Percentiles rank a stretch among this genome's conserved stretches.
phyloP scores from a whole-genome alignment of 768 basidiomycete species.

The Leccinum barrowsii region DNA sequence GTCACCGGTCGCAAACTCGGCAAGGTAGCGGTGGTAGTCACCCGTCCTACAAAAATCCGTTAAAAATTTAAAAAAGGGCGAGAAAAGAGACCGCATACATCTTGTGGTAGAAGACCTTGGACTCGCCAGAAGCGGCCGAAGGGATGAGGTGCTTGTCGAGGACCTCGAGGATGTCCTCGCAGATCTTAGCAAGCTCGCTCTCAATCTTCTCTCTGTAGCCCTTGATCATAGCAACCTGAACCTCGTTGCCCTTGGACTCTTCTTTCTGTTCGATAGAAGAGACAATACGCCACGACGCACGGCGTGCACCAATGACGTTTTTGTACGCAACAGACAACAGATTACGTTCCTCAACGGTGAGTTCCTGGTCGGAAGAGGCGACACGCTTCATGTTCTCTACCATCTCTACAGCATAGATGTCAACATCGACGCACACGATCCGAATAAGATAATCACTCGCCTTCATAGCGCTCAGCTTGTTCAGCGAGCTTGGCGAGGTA shows the following conservation, averaged over 20 bases:
- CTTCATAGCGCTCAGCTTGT: slow-evolving; percentile 99
- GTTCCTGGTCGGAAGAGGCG: slow-evolving; percentile 95
- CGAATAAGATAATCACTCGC: slow-evolving; percentile 37
- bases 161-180: slow-evolving; percentile 96
- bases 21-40: slow-evolving; percentile 98
- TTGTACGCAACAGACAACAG: slow-evolving; percentile 98
- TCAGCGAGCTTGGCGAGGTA: slow-evolving; percentile 99
- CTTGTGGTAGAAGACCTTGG: slow-evolving; percentile 99
- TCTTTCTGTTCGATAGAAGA: slow-evolving; percentile 99
- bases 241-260: slow-evolving; percentile 96
- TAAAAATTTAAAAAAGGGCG: slow-evolving; percentile 1
- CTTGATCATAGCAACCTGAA: slow-evolving; percentile 96
- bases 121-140: slow-evolving; percentile 93
- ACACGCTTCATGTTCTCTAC: slow-evolving; percentile 99
- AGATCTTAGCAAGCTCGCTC: slow-evolving; percentile 94
- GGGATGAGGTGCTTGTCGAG: slow-evolving; percentile 98
- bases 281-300: slow-evolving; percentile 97
- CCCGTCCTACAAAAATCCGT: slow-evolving; percentile 71
- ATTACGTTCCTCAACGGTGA: slow-evolving; percentile 98
- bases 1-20: slow-evolving; percentile 97
- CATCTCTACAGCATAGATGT: slow-evolving; percentile 62
- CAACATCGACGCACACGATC: slow-evolving; percentile 13
- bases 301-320: slow-evolving; percentile 98
- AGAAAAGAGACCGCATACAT: slow-evolving; percentile 54
- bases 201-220: slow-evolving; percentile 98